Conservation (phyloP, 495 filamentous ascomycete species). For the Podospora pseudoanserina region DNA sequence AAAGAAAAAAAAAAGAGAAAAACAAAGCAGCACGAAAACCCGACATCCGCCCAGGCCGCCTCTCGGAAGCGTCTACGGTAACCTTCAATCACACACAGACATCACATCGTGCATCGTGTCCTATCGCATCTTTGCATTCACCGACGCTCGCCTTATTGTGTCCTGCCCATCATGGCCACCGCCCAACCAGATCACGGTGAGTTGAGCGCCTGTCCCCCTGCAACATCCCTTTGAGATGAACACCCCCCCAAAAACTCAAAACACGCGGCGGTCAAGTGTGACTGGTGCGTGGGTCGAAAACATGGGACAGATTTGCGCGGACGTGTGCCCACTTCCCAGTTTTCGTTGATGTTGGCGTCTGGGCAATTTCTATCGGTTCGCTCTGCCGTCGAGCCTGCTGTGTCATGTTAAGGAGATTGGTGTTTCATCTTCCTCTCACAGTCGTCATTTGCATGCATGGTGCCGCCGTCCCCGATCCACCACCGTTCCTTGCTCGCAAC, state of each 20-base stretch:
- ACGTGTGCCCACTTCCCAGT: slow-evolving; percentile 32
- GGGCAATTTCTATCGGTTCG: slow-evolving; percentile 29
- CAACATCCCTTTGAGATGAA: slow-evolving; percentile 12
- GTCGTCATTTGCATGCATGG: slow-evolving; percentile 45
- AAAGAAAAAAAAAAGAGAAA: background rate
- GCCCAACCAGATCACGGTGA: slow-evolving; percentile 35
- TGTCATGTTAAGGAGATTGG: slow-evolving; percentile 50
- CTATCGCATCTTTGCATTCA: background rate
- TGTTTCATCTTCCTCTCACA: slow-evolving; percentile 49
- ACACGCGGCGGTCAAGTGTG: background rate
- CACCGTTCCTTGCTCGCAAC: slow-evolving; percentile 20
- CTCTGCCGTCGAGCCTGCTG: slow-evolving; percentile 39
- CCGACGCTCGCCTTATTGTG: background rate
- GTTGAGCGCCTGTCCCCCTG: slow-evolving; percentile 7
- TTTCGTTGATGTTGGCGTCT: slow-evolving; percentile 28
- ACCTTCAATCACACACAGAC: slow-evolving; percentile 4
- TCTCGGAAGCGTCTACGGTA: slow-evolving; percentile 1
- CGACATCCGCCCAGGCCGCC: slow-evolving; percentile 9
- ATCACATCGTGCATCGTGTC: slow-evolving; percentile 12
- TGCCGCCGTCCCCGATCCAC: slow-evolving; percentile 31
- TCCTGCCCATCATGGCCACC: slow-evolving; percentile 29
- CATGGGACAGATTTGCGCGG: slow-evolving; percentile 20
- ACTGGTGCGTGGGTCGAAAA: background rate
- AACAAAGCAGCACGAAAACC: slow-evolving; percentile 7
- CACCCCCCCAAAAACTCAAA: slow-evolving; percentile 13